phyloP scores from a whole-genome alignment of 2,329 filamentous ascomycete genomes.

The Monilinia laxa region DNA sequence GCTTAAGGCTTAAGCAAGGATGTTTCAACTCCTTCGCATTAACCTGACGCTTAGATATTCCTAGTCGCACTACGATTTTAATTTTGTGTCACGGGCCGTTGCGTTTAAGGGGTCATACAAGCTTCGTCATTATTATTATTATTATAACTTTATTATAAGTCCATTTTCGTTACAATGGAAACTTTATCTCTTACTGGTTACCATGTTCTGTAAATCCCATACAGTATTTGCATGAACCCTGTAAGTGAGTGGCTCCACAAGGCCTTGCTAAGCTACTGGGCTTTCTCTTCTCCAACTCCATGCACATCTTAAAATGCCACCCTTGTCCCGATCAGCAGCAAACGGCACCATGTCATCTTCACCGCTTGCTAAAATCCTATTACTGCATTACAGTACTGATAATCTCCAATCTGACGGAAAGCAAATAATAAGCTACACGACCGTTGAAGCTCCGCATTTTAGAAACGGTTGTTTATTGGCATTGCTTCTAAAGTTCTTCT shows the following conservation, averaged over 20 bases:
- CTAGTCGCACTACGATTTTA: slow-evolving; percentile 12
- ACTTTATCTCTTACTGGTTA: slow-evolving; percentile 20
- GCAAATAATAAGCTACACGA: slow-evolving; percentile 16
- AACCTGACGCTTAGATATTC: slow-evolving; percentile 16
- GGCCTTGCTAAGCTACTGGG: slow-evolving; percentile 14
- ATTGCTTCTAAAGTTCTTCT: slow-evolving; percentile 11
- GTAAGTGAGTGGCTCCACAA: slow-evolving; percentile 14
- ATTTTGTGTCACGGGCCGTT: slow-evolving; percentile 22
- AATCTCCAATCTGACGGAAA: slow-evolving; percentile 18
- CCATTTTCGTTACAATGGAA: slow-evolving; percentile 11
- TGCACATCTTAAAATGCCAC: slow-evolving; percentile 10
- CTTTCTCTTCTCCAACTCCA: slow-evolving; percentile 13
- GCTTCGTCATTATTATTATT: slow-evolving; percentile 15
- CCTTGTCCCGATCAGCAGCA: slow-evolving; percentile 19
- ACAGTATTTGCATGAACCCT: slow-evolving; percentile 1
- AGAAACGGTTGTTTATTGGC: slow-evolving; percentile 16
- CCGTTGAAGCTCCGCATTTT: slow-evolving; percentile 24
- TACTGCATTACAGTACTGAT: slow-evolving; percentile 22
- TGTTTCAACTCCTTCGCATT: slow-evolving; percentile 11
- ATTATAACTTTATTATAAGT: not conserved
- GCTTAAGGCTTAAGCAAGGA: slow-evolving; percentile 14
- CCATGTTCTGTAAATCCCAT: slow-evolving; percentile 18
- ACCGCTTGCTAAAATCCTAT: slow-evolving; percentile 20
- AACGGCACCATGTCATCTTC: slow-evolving; percentile 20
- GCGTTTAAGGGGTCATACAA: slow-evolving; percentile 21